Base-by-base conservation (phyloP, 768 basidiomycete species). In the Naganishia friedmannii region DNA sequence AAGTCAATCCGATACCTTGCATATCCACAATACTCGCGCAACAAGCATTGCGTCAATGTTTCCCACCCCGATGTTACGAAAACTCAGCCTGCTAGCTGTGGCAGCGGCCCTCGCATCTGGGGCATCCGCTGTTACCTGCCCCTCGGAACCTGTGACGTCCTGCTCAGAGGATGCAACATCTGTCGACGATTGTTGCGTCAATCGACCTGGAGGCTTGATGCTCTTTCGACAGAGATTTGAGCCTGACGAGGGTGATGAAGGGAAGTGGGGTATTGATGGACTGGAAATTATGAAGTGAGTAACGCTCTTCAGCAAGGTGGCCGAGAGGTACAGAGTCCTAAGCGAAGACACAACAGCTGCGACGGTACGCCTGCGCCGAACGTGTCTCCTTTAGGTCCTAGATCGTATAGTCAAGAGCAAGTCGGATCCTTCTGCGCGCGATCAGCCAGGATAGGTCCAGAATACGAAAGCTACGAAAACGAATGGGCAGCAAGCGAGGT, bases 401-500 rank as follows among this genome's bases (percentile, higher is more conserved):
- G 73, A 8, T 31, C 74, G 7, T 76, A 79, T 57, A 68, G 71
- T 0, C 77, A 78, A 37, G 79, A 79, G 63, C 58, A 78, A 55
- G 77, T 80, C 34, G 73, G 71, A 5, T 79, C 78, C 0, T 76
- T 76, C 51, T 77, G 75, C 54, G 66, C 70, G 5, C 71, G 69
- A 32, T 77, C 78, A 12, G 34, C 63, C 3, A 45, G 71, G 0
- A 77, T 79, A 46, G 73, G 70, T 8, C 54, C 67, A 32, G 75
- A 72, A 3, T 75, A 73, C 42, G 68, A 73, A 37, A 28, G 53
- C 48, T 78, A 75, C 6, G 79, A 80, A 46, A 56, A 46, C 0
- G 77, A 78, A 53, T 80, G 79, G 79, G 77, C 79, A n/a, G 74
- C 75, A 53, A 73, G 73, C n/a, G 79, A 80, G 51, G 77, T 78